phyloP scores from a whole-genome alignment of 805 yeast species.

The Pichia ethanolica region DNA sequence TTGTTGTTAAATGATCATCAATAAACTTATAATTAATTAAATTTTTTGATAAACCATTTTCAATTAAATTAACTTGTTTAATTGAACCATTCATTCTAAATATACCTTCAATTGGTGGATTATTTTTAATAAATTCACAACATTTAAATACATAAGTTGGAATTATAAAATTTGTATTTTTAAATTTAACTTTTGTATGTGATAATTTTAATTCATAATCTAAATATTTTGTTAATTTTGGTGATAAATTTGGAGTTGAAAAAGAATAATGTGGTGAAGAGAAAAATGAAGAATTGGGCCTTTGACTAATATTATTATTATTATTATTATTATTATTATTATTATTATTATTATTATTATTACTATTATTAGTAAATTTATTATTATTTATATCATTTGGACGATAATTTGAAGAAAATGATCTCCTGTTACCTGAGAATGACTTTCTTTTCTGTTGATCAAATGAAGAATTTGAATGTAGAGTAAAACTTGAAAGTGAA shows the following conservation, averaged over 20 bases:
- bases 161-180: conserved; percentile 11
- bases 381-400: not conserved
- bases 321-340: not conserved
- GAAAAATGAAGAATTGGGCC: conserved; percentile 4
- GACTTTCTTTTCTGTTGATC: conserved; percentile 7
- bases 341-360: no score
- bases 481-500: conserved; percentile 4
- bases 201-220: conserved; percentile 20
- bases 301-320: not conserved
- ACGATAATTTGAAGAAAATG: conserved; percentile 3
- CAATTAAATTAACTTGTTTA: conserved; percentile 27
- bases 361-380: not conserved
- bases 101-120: conserved; percentile 28
- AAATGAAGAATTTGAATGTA: conserved; percentile 1
- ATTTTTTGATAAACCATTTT: conserved; percentile 19
- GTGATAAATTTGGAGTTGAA: conserved; percentile 7
- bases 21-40: conserved; percentile 15
- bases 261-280: conserved; percentile 8
- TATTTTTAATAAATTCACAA: conserved; percentile 20
- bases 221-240: conserved; percentile 9
- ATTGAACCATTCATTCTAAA: conserved; percentile 32
- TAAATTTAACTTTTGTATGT: conserved; percentile 8
- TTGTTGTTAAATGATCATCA: conserved; percentile 13
- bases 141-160: conserved; percentile 29
- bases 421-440: conserved; percentile 4